phyloP scores from a whole-genome alignment of 2,329 filamentous ascomycete genomes.

The Daldinia eschscholtzii region DNA sequence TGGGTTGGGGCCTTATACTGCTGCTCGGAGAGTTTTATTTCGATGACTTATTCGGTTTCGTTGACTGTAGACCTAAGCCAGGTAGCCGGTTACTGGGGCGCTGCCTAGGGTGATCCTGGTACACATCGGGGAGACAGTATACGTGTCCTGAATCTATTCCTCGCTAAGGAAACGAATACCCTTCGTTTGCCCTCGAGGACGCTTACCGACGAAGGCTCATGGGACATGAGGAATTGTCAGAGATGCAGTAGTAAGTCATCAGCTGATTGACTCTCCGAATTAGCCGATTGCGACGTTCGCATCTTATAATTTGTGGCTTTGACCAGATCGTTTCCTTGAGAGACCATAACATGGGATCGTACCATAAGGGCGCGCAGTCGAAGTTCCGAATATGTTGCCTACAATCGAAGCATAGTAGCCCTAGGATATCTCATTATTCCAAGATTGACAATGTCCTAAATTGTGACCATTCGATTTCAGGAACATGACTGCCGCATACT shows the following conservation, averaged over 20 bases:
- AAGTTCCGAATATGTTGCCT: neutral
- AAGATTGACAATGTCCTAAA: neutral
- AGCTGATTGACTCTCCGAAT: neutral
- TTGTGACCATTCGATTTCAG: neutral
- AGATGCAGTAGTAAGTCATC: neutral
- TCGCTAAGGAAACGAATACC: neutral
- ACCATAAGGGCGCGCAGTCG: neutral
- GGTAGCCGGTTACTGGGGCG: slow-evolving; percentile 4
- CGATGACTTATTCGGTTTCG: slow-evolving; percentile 6
- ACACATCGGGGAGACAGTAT: neutral
- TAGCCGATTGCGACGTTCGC: neutral
- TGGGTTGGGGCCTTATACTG: slow-evolving; percentile 12
- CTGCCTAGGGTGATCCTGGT: neutral
- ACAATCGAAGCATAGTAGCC: neutral
- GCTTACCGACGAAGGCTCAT: neutral
- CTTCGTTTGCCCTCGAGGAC: neutral
- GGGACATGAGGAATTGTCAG: neutral
- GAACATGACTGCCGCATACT: neutral
- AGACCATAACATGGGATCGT: neutral
- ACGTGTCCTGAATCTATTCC: neutral
- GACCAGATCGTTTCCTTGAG: neutral
- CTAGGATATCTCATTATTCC: neutral
- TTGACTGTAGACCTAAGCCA: neutral
- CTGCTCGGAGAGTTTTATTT: neutral
- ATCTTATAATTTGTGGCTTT: slow-evolving; percentile 14